Evolutionary conservation across 2,329 filamentous ascomycete genomes (phyloP), one percentile per base, ranked within the genome.

Genomic region (Venturia carpophila): DNA sequence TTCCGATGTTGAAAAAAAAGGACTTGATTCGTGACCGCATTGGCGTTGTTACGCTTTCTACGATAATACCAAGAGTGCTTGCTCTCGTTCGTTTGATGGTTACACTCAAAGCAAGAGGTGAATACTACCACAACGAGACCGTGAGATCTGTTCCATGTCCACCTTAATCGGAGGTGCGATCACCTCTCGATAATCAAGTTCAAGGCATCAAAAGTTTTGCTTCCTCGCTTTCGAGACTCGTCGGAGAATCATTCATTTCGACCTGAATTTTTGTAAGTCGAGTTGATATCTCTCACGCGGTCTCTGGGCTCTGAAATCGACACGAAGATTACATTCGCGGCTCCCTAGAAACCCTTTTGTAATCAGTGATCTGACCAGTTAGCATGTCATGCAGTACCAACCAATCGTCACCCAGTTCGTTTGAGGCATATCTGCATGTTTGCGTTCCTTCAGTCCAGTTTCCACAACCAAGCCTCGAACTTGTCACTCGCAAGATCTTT

Each of bases 381-480:
- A 55, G 24, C 49, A 11, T 19, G 27, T 55, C 30, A 55, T 19
- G 27, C 6, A 15, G 24, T 34, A 34, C 27, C 30, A 55, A 55
- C 24, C 49, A 24, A 4, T 47, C 45, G 19, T 47, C 21, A 11
- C 7, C 45, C n/a, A 19, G n/a, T 24, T 10, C n/a, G 10, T 47
- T 21, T 24, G 2, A 11, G 6, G 1, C 3, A 7, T 47, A 10
- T 47, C 9, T 19, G 19, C n/a, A 21, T 47, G 19, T 10, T 19
- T 21, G 17, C 21, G 6, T 56, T 19, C 2, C 27, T 19, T 58
- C 30, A 61, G 6, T 24, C 60, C 15, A 63, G 24, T 43, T 24
- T 63, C 58, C 60, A 65, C 19, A 49, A 52, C 67, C 68, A 69
- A 41, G 65, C 64, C 24, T 69, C 67, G 58, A 68, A 68, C 63